phyloP scores from a whole-genome alignment of 1,284 basidiomycete genomes.

The Apiotrichum brassicae region DNA sequence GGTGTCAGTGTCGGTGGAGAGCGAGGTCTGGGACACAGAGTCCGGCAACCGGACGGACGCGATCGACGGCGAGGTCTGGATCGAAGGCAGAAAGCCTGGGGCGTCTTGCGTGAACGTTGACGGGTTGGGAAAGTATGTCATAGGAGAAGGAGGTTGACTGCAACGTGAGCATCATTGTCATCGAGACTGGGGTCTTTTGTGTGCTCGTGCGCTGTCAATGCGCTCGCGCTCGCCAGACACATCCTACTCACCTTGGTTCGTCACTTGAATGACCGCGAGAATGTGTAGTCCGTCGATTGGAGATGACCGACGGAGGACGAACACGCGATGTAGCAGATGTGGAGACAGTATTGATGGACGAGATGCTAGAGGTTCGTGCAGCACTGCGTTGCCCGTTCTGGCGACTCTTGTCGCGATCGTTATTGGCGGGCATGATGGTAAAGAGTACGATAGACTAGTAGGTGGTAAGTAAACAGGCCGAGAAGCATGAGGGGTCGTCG shows the following conservation, averaged over 20 bases:
- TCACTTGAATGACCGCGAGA: slow-evolving; percentile 13
- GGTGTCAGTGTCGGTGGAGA: slow-evolving; percentile 6
- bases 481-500: no score
- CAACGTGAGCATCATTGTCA: no score
- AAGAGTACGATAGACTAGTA: no score
- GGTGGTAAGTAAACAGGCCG: no score
- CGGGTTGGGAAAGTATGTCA: slow-evolving; percentile 43
- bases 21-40: slow-evolving; percentile 15
- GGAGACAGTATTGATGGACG: neutral
- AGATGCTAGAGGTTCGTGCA: neutral
- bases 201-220: no score
- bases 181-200: no score
- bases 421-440: no score
- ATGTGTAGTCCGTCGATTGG: slow-evolving; percentile 2
- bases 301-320: slow-evolving; percentile 8
- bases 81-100: neutral
- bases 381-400: neutral
- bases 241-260: slow-evolving; percentile 9
- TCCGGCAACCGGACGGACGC: slow-evolving; percentile 4
- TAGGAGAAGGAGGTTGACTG: slow-evolving; percentile 32
- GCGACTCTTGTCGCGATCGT: no score
- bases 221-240: no score
- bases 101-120: slow-evolving; percentile 27
- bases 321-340: neutral
- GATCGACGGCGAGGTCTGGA: slow-evolving; percentile 15